phyloP scores from a whole-genome alignment of 1,284 basidiomycete genomes.

The Rhodotorula sp. region DNA sequence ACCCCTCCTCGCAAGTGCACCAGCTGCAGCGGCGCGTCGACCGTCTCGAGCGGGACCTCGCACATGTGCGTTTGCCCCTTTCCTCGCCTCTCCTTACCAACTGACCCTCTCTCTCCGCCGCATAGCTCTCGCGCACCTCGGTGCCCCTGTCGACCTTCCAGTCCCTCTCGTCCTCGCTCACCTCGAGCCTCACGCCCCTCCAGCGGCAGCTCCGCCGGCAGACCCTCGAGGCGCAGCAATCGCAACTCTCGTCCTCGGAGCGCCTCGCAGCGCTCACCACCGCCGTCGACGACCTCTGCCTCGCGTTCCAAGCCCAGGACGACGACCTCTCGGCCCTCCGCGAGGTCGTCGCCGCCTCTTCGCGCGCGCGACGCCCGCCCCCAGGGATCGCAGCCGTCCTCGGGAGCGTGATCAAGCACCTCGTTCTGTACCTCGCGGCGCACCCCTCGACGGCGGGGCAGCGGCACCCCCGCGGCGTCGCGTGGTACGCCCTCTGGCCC shows the following conservation, averaged over 20 bases:
- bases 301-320: slow-evolving; percentile 5
- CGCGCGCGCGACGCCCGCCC: not conserved
- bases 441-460: not conserved
- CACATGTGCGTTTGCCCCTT: slow-evolving; percentile 1
- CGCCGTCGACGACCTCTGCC: slow-evolving; percentile 16
- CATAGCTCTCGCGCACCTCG: slow-evolving; percentile 30
- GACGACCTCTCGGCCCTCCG: slow-evolving; percentile 10
- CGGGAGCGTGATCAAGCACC: slow-evolving; percentile 15
- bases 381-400: slow-evolving; percentile 1
- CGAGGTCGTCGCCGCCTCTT: not conserved
- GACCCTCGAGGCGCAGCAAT: slow-evolving; percentile 13
- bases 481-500: slow-evolving; percentile 24
- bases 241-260: slow-evolving; percentile 8
- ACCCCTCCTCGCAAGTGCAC: slow-evolving; percentile 45
- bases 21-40: slow-evolving; percentile 47
- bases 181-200: slow-evolving; percentile 48
- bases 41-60: slow-evolving; percentile 49
- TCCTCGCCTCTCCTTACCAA: slow-evolving; percentile 16
- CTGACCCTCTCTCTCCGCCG: not conserved
- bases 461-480: not conserved
- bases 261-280: slow-evolving; percentile 24
- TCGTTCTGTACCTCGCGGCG: slow-evolving; percentile 8
- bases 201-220: slow-evolving; percentile 48
- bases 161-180: slow-evolving; percentile 49
- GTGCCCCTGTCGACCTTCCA: slow-evolving; percentile 50